phyloP scores from a whole-genome alignment of 805 yeast species.

The Starmerella asiatica region DNA sequence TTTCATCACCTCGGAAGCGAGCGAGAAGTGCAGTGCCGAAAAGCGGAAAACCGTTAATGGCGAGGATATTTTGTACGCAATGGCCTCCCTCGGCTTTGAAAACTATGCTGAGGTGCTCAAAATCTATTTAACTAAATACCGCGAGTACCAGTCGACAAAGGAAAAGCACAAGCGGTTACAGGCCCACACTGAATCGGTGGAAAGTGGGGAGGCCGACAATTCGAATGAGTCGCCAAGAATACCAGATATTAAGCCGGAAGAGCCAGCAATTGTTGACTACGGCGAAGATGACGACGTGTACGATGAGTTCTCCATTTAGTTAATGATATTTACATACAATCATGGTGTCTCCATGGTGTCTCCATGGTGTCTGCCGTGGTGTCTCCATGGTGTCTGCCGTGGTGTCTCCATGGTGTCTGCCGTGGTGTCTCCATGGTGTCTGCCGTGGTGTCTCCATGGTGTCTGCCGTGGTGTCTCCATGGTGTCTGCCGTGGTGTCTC shows the following conservation, averaged over 20 bases:
- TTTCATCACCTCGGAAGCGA: constrained; percentile 51
- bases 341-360: background rate
- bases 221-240: constrained; percentile 1
- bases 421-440: no score
- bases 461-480: no score
- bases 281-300: constrained; percentile 10
- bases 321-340: background rate
- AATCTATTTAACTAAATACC: constrained; percentile 52
- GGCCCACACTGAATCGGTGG: no score
- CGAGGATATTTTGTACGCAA: constrained; percentile 51
- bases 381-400: no score
- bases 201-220: background rate
- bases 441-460: no score
- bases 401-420: no score
- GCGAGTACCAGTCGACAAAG: constrained; percentile 31
- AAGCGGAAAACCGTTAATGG: constrained; percentile 60
- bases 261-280: constrained; percentile 9
- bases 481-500: no score
- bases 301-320: constrained; percentile 12
- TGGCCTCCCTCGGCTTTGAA: constrained; percentile 54
- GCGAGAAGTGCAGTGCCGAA: constrained; percentile 50
- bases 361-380: no score
- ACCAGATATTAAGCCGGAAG: constrained; percentile 1
- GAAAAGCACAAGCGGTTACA: constrained; percentile 18
- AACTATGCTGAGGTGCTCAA: constrained; percentile 57